A percentile compares a stretch with the other conserved stretches of the same genome.
These are phyloP conservation scores for Rhizoclosmatium sp. DNA, from an alignment of 192 early-diverging fungal species.

Conservation along the genomic window DNA sequence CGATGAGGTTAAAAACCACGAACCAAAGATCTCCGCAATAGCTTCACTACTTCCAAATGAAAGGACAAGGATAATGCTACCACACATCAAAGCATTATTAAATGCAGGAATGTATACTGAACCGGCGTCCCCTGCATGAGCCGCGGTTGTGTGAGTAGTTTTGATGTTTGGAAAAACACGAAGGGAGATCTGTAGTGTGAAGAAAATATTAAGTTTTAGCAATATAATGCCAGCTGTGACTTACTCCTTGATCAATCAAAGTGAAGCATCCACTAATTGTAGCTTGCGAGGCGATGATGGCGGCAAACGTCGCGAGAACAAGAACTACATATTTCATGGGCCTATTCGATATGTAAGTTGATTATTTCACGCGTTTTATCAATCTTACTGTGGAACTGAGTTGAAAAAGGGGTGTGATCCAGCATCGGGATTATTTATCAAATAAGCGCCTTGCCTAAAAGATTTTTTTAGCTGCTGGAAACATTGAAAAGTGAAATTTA, in stretches of 20 bases:
- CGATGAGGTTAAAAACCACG: constrained; percentile 4
- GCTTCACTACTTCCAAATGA: constrained; percentile 47
- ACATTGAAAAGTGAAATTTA: constrained; percentile 25
- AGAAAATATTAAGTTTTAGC: background rate
- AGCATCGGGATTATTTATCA: constrained; percentile 36
- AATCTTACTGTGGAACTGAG: constrained; percentile 48
- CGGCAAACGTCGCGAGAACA: constrained; percentile 61
- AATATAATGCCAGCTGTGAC: background rate
- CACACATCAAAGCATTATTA: constrained; percentile 56
- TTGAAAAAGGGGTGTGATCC: constrained; percentile 48
- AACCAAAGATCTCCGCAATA: constrained; percentile 59
- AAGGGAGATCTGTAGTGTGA: constrained; percentile 51
- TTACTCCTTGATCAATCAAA: constrained; percentile 58
- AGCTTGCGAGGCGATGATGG: constrained; percentile 68
- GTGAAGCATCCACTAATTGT: constrained; percentile 62
- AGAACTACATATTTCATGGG: constrained; percentile 54
- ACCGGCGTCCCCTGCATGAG: constrained; percentile 22
- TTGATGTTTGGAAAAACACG: constrained; percentile 56
- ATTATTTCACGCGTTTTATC: background rate
- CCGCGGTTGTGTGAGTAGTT: constrained; percentile 50
- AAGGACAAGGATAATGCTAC: constrained; percentile 45
- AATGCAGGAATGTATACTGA: constrained; percentile 61
- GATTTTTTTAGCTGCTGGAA: too few relatives aligned
- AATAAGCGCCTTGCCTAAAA: constrained; percentile 47
- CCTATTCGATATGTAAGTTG: constrained; percentile 18